Conservation (phyloP, 352 stramenopile genomes). For the Pythium coloratum region DNA sequence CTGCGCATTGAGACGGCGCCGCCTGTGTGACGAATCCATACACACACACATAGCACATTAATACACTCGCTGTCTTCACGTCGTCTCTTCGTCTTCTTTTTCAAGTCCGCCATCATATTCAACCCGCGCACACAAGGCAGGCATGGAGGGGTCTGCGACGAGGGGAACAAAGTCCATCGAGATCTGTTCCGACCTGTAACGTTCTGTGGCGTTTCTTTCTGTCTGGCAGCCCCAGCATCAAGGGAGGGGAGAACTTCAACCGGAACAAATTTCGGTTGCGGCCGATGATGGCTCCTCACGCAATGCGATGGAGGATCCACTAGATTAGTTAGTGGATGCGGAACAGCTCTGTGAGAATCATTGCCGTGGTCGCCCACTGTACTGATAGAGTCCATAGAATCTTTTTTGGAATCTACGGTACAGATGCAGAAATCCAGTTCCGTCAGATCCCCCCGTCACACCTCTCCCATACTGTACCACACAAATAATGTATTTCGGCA, state of each 20-base stretch:
- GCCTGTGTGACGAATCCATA: slow-evolving; percentile 11
- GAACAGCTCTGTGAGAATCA: no score
- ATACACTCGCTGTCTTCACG: background rate
- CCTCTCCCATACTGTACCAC: background rate
- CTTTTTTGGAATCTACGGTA: background rate
- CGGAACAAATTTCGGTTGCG: no score
- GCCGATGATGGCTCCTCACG: background rate
- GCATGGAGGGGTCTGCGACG: no score
- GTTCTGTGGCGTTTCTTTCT: background rate
- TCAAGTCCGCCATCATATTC: background rate
- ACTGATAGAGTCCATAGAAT: background rate
- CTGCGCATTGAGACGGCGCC: slow-evolving; percentile 30
- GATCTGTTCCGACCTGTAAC: slow-evolving; percentile 2
- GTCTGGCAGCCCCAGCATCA: no score
- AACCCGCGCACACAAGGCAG: background rate
- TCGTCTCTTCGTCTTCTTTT: background rate
- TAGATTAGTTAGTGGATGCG: no score
- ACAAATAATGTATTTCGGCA: background rate
- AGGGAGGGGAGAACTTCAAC: no score
- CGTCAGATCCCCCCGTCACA: background rate
- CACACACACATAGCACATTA: background rate
- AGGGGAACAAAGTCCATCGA: background rate
- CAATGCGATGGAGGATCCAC: background rate
- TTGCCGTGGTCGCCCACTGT: no score
- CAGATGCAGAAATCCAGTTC: background rate